Base-by-base conservation (phyloP, 2,329 filamentous ascomycete genomes). In the Ophiobolus disseminans region DNA sequence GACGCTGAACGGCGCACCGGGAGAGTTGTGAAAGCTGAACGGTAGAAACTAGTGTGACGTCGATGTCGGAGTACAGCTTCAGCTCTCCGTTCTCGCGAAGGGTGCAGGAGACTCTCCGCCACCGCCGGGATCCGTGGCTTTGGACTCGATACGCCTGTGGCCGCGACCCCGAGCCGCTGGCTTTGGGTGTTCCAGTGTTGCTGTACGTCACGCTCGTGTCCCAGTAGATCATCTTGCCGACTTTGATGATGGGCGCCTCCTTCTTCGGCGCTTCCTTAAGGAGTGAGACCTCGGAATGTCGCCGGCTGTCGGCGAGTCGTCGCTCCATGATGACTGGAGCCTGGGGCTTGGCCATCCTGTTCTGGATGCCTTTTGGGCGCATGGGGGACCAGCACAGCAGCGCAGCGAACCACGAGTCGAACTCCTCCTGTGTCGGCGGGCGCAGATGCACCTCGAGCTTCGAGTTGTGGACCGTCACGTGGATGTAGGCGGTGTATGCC, bases 41-140 rank as follows among this genome's bases (percentile, higher is more conserved):
- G 37, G 91, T 84, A 21, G 89, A 89, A 13, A 97, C 80, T 7
- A 95, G 80, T 0, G 86, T 85, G 37, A 89, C 86, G 59, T 96
- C 92, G 45, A 89, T 87, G 63, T 97, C 93, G 1, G 89, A 89
- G 72, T 94, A 87, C 9, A 99, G 82, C 66, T 93, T 96, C 68
- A 99, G 87, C 67, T 95, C 90, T 48, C 94, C 94, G 62, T 96
- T 96, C 68, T 97, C 94, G 59, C 96, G 90, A 19, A 99, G 79
- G 14, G 94, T 95, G 72, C 92, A 97, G 22, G 91, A 97, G 3
- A 97, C 91, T 56, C 85, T 85, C 62, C 89, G 85, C 94, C 94
- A 97, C 9, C 87, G 82, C n/a, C 80, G 77, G 36, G 81, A 81
- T 42, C 82, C 76, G 28, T 81, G 76, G 58, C 80, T 82, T 63